Evolutionary conservation across 2,329 filamentous ascomycete genomes (phyloP).

Genomic region (Fusarium caatingaense): DNA sequence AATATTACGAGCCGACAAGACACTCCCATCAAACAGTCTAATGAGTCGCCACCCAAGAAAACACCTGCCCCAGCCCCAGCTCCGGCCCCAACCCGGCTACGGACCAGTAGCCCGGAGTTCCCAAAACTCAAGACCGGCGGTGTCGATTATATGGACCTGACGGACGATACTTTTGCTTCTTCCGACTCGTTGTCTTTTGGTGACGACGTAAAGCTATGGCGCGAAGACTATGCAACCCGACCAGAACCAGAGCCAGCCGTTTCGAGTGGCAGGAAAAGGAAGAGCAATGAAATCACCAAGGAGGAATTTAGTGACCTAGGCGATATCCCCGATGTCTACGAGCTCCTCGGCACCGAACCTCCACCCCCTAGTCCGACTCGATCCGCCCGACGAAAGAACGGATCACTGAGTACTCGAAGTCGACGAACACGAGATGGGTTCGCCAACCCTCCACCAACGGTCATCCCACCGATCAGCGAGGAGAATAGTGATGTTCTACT

Average conservation of each 20-base stretch:
- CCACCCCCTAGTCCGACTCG: slow-evolving; percentile 52
- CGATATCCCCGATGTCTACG: slow-evolving; percentile 66
- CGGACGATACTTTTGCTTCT: slow-evolving; percentile 51
- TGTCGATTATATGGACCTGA: slow-evolving; percentile 56
- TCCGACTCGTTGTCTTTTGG: slow-evolving; percentile 52
- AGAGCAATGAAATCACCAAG: slow-evolving; percentile 61
- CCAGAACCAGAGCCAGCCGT: slow-evolving; percentile 53
- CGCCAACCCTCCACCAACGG: neutral
- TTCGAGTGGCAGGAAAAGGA: slow-evolving; percentile 62
- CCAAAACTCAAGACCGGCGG: slow-evolving; percentile 52
- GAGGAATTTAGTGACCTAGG: slow-evolving; percentile 53
- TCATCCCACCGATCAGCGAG: slow-evolving; percentile 28
- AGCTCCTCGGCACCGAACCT: slow-evolving; percentile 57
- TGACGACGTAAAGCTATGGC: slow-evolving; percentile 57
- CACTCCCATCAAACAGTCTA: slow-evolving; percentile 17
- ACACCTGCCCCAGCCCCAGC: slow-evolving; percentile 24
- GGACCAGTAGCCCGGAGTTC: slow-evolving; percentile 48
- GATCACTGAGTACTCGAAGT: slow-evolving; percentile 30
- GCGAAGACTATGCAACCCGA: slow-evolving; percentile 55
- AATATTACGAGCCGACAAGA: slow-evolving; percentile 35
- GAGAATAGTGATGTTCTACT: slow-evolving; percentile 37
- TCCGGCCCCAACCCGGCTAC: neutral
- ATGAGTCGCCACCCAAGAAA: slow-evolving; percentile 46
- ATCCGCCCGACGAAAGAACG: slow-evolving; percentile 39
- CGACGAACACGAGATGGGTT: slow-evolving; percentile 34